Evolutionary conservation across 176 grass and related monocot genomes (phyloP).

Genomic region (Carex parvula): DNA sequence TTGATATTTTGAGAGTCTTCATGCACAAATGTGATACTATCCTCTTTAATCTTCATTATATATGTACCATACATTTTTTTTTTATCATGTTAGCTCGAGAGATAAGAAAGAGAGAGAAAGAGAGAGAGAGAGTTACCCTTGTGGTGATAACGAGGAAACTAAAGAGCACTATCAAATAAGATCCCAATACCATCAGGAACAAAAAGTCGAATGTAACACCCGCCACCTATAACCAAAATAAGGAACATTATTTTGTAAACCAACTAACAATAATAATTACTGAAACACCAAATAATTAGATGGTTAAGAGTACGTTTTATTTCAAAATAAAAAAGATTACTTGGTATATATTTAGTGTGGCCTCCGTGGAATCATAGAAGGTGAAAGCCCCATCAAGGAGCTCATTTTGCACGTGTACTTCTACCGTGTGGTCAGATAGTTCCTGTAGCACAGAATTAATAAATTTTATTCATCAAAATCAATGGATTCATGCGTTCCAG

Average conservation of each 20-base stretch:
- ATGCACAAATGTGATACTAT: not conserved
- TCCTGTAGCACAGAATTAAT: conserved; percentile 43
- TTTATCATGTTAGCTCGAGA: not conserved
- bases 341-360: conserved; percentile 84
- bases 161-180: conserved; percentile 92
- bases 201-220: conserved; percentile 91
- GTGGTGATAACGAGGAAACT: conserved; percentile 94
- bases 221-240: conserved; percentile 57
- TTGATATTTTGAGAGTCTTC: not conserved
- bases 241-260: not conserved
- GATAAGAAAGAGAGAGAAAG: not conserved
- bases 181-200: conserved; percentile 72
- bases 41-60: not conserved
- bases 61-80: not conserved
- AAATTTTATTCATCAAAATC: conserved; percentile 4
- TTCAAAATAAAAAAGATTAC: conserved; percentile 37
- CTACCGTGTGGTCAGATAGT: conserved; percentile 68
- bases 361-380: conserved; percentile 86
- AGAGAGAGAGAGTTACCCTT: conserved; percentile 47
- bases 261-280: not conserved
- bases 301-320: conserved; percentile 15
- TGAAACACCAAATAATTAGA: not conserved
- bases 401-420: conserved; percentile 84
- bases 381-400: conserved; percentile 83
- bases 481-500: not conserved